Conservation (phyloP, 371 early-diverging fungal species). For the Batkoa obscura region DNA sequence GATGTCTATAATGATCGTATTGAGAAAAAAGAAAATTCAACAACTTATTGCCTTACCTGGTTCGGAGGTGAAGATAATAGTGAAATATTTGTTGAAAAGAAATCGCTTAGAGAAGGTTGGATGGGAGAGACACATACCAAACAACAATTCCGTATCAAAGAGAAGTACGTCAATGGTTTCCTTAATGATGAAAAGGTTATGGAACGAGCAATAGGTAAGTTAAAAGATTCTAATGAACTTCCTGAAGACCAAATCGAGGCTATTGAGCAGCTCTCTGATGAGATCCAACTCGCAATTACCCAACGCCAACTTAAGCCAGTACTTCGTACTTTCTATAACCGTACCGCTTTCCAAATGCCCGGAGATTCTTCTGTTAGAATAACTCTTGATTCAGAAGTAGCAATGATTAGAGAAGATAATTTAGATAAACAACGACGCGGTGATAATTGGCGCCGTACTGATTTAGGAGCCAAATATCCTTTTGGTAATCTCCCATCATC, state of each 20-base stretch:
- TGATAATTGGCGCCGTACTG: constrained; percentile 77
- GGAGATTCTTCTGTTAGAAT: constrained; percentile 86
- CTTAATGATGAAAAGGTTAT: constrained; percentile 65
- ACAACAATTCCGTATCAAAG: constrained; percentile 89
- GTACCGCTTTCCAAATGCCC: constrained; percentile 95
- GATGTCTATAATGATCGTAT: constrained; percentile 87
- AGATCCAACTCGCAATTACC: constrained; percentile 61
- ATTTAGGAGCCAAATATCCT: constrained; percentile 66
- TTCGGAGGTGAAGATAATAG: constrained; percentile 74
- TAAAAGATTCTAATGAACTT: constrained; percentile 61
- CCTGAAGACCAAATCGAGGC: constrained; percentile 66
- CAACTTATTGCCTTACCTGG: constrained; percentile 91
- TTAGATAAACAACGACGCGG: constrained; percentile 42
- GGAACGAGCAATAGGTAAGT: constrained; percentile 57
- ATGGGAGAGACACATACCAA: constrained; percentile 94
- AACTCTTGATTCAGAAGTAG: constrained; percentile 90
- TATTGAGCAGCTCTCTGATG: constrained; percentile 57
- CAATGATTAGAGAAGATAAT: constrained; percentile 94
- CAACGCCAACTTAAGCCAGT: constrained; percentile 63
- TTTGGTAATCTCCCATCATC: constrained; percentile 56
- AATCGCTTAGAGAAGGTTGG: constrained; percentile 97
- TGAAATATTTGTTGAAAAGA: constrained; percentile 94
- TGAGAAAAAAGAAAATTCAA: constrained; percentile 86
- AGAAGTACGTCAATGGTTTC: constrained; percentile 81
- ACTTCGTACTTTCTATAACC: constrained; percentile 83